Evolutionary conservation across 192 early-diverging fungal genomes (phyloP).

Genomic region (Chytriomyces hyalinus): DNA sequence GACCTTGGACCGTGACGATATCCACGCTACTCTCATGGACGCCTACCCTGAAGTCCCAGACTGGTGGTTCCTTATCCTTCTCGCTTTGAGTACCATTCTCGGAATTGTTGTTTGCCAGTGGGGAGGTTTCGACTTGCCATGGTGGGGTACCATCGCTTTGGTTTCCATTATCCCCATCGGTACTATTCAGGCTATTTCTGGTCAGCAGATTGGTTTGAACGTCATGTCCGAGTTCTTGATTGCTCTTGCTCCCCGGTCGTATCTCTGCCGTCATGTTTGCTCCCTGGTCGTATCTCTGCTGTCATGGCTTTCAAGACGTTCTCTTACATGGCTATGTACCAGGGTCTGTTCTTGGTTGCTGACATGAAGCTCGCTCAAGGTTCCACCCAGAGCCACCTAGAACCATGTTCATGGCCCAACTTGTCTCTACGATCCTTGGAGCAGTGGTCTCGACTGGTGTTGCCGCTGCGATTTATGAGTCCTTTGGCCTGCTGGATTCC

Average conservation of each 20-base stretch:
- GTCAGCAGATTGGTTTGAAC: slow-evolving; percentile 81
- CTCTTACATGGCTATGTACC: slow-evolving; percentile 77
- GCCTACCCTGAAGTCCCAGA: slow-evolving; percentile 70
- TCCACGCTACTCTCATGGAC: slow-evolving; percentile 73
- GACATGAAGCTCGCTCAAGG: slow-evolving; percentile 82
- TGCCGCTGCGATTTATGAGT: slow-evolving; percentile 35
- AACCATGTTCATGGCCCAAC: slow-evolving; percentile 55
- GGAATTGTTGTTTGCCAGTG: slow-evolving; percentile 37
- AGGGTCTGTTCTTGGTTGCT: slow-evolving; percentile 71
- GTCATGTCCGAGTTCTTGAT: slow-evolving; percentile 86
- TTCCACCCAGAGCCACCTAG: slow-evolving; percentile 43
- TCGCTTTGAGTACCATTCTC: slow-evolving; percentile 48
- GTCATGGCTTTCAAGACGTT: slow-evolving; percentile 89
- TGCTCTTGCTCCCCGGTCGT: slow-evolving; percentile 78
- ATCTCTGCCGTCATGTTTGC: slow-evolving; percentile 77
- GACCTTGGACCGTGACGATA: slow-evolving; percentile 46
- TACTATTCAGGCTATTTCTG: slow-evolving; percentile 81
- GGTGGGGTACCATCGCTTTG: slow-evolving; percentile 64
- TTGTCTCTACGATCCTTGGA: slow-evolving; percentile 63
- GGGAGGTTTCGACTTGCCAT: slow-evolving; percentile 68
- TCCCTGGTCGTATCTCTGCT: slow-evolving; percentile 80
- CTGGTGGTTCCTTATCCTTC: slow-evolving; percentile 61
- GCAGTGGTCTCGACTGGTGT: slow-evolving; percentile 52
- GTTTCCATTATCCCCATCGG: slow-evolving; percentile 62
- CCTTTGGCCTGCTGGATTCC: not conserved